Base-by-base conservation (phyloP, 2,329 filamentous ascomycete species). In the Pyricularia sp. region DNA sequence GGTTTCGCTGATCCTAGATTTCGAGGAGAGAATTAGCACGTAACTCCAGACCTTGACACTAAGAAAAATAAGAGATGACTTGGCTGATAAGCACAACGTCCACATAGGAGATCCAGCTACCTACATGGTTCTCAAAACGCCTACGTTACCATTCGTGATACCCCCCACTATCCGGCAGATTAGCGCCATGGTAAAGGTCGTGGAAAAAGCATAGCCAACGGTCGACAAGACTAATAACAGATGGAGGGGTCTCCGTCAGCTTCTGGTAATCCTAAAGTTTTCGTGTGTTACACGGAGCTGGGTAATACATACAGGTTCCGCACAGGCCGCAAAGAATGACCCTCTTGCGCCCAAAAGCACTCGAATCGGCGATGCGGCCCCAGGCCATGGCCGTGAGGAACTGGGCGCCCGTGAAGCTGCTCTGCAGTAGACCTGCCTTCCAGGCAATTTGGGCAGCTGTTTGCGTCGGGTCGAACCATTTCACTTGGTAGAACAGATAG, bases 401-500 rank as follows among this genome's bases (percentile, higher is more conserved):
- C 73, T 96, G 91, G 0, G 89, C 88, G 0, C 87, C 88, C 0
- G 89, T 93, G 72, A 96, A 96, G 53, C 86, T 87, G 13, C 88
- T 90, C 62, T 90, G 86, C 28, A 96, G 78, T 2, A 96, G 77
- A 53, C 91, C 91, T 1, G 89, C 89, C 73, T 94, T 91, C 24
- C 82, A 81, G 0, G 91, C 85, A 68, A 96, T 92, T 1, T 83
- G 85, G 28, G 89, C 81, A 69, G 82, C 78, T 0, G 83, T 75
- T 16, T 84, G 76, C 10, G 70, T 75, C 0, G 79, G 77, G 66
- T 83, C 78, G 70, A 96, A 93, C 66, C 88, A 93, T 69, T 85
- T 86, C n/a, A 96, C 83, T 74, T 94, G 90, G 75, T 93, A 96
- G 76, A 91, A 96, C 79, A 96, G 86, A 75, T 96, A 96, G 1